Evolutionary conservation across 257 asterid species (phyloP), one percentile per base, ranked within the genome.

Genomic region (Ilex asprella): DNA sequence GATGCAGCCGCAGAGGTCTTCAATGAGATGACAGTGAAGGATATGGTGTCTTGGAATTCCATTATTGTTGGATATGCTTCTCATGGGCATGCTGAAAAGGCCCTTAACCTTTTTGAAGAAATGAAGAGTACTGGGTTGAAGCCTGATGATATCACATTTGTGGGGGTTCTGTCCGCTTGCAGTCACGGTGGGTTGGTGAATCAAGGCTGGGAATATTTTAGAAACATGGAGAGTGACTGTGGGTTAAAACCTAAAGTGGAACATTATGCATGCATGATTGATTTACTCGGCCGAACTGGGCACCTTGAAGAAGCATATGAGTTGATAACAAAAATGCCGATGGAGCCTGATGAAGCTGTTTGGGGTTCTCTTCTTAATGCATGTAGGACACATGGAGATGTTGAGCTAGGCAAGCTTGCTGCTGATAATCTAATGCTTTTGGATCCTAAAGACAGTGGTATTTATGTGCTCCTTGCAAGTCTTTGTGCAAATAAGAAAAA

Each of bases 341-440:
- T 81, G 89, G 80, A 82, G 70, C 85, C 97, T 0, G 95, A 86
- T 70, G 83, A 77, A 70, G 94, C 87, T 55, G 78, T 78, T 58
- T 89, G 87, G 95, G 97, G 97, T 3, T 87, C 91, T 12, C 78
- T 89, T 64, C 80, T 89, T 16, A 81, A 83, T 58, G 95, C 94
- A 51, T 86, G 97, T 66, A 68, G 67, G 55, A 83, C 84, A 81
- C 87, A 86, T 70, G 82, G 79, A 39, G 71, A 86, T 70, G 79
- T 84, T 3, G 83, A 84, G 70, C 62, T 89, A 69, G 95, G 95
- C 16, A 89, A 84, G 68, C 16, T 84, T 29, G 91, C 95, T 2
- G 91, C 91, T 1, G 82, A 77, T 46, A 76, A 82, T 61, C 86
- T 89, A 63, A 74, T 86, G 39, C 43, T 55, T 57, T 70, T 89